Conservation (phyloP, 1,284 basidiomycete genomes). For the Cryptococcus jaspeensis region DNA sequence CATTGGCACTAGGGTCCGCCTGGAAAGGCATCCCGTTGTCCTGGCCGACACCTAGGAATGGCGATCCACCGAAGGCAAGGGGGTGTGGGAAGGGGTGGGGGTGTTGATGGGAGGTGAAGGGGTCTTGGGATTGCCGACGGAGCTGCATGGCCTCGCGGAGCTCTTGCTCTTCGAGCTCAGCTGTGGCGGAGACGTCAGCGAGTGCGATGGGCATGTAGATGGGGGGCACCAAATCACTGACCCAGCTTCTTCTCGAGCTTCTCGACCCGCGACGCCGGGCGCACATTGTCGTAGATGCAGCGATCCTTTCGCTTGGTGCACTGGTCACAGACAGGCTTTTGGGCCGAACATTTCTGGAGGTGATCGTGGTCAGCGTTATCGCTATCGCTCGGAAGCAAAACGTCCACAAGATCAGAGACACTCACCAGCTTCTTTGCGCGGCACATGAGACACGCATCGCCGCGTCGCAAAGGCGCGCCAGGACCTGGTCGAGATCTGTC, state of each 20-base stretch:
- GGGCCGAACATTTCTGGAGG: constrained; percentile 34
- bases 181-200: constrained; percentile 11
- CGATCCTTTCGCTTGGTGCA: neutral
- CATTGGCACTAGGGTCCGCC: too few species aligned
- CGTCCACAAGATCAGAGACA: too few species aligned
- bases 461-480: constrained; percentile 26
- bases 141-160: constrained; percentile 8
- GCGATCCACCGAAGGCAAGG: too few species aligned
- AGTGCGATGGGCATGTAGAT: neutral
- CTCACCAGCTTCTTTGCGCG: constrained; percentile 39
- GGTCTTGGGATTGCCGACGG: too few species aligned
- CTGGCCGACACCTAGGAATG: too few species aligned
- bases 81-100: neutral
- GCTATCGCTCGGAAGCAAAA: neutral
- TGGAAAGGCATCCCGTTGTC: too few species aligned
- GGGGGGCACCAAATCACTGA: constrained; percentile 10
- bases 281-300: constrained; percentile 4
- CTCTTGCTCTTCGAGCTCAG: constrained; percentile 29
- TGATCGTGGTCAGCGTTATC: neutral
- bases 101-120: too few species aligned
- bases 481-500: too few species aligned
- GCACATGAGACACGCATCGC: constrained; percentile 41
- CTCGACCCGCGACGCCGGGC: constrained; percentile 3
- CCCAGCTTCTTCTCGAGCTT: constrained; percentile 1
- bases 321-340: constrained; percentile 35